Conservation (phyloP, 2,329 filamentous ascomycete species). For the Alternaria tenuissima region DNA sequence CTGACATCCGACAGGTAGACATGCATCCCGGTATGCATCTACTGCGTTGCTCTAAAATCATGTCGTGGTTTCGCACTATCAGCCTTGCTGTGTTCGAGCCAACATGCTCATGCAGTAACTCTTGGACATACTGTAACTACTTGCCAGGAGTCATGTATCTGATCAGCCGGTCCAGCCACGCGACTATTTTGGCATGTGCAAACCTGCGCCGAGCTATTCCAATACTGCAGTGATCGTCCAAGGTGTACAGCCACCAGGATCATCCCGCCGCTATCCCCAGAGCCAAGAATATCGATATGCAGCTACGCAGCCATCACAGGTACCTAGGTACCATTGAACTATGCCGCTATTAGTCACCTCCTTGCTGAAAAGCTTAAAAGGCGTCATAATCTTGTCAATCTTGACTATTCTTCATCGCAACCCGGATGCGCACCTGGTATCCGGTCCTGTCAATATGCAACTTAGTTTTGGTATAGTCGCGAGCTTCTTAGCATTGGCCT, state of each 20-base stretch:
- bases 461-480: constrained; percentile 20
- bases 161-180: constrained; percentile 23
- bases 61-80: neutral
- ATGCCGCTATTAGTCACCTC: constrained; percentile 22
- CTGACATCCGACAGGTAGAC: constrained; percentile 24
- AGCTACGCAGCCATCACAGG: constrained; percentile 24
- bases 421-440: neutral
- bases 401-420: neutral
- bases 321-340: constrained; percentile 15
- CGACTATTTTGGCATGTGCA: constrained; percentile 9
- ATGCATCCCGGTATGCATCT: constrained; percentile 26
- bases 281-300: constrained; percentile 30
- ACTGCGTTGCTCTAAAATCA: constrained; percentile 27
- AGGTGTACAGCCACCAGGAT: constrained; percentile 34
- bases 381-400: neutral
- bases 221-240: constrained; percentile 32
- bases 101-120: neutral
- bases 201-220: constrained; percentile 5
- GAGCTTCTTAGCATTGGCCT: constrained; percentile 18
- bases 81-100: constrained; percentile 2
- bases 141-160: constrained; percentile 1
- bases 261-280: constrained; percentile 36
- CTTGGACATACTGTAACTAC: neutral
- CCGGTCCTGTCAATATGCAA: constrained; percentile 23
- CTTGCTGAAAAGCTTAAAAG: constrained; percentile 40